A percentile compares a stretch with the other conserved stretches of the same genome.
These are phyloP conservation scores for Leptographium procerum DNA, from an alignment of 2,329 filamentous ascomycete genomes.

Conservation along the genomic window DNA sequence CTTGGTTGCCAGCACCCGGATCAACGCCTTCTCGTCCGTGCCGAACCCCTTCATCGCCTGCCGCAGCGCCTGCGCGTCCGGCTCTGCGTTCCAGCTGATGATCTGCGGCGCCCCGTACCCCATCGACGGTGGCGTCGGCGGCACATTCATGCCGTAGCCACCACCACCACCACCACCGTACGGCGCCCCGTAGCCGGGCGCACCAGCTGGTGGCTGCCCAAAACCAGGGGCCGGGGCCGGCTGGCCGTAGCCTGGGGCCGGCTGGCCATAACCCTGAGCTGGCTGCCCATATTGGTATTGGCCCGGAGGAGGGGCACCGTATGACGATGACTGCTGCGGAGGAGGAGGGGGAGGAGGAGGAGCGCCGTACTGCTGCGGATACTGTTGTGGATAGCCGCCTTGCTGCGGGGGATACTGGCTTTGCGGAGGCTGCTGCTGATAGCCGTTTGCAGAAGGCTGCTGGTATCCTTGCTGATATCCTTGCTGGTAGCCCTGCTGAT, in stretches of 20 bases:
- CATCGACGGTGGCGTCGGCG: constrained; percentile 53
- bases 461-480: constrained; percentile 9
- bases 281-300: constrained; percentile 7
- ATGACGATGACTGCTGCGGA: constrained; percentile 18
- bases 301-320: constrained; percentile 18
- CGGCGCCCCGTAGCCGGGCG: constrained; percentile 19
- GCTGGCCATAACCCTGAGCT: neutral
- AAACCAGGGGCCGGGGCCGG: too few relatives aligned
- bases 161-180: constrained; percentile 22
- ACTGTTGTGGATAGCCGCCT: constrained; percentile 13
- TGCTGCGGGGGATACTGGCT: constrained; percentile 17
- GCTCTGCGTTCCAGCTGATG: constrained; percentile 55
- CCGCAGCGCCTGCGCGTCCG: constrained; percentile 60
- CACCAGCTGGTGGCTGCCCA: constrained; percentile 4
- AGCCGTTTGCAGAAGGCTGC: constrained; percentile 5
- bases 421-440: constrained; percentile 26
- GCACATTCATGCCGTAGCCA: constrained; percentile 16
- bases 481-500: neutral
- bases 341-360: constrained; percentile 28
- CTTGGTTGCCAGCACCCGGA: constrained; percentile 56
- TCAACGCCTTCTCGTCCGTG: constrained; percentile 71
- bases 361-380: constrained; percentile 17
- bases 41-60: constrained; percentile 86
- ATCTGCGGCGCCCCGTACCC: constrained; percentile 66
- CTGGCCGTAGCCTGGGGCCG: constrained; percentile 14